Evolutionary conservation across 192 early-diverging fungal species (phyloP).

Genomic region (Linnemannia exigua): DNA sequence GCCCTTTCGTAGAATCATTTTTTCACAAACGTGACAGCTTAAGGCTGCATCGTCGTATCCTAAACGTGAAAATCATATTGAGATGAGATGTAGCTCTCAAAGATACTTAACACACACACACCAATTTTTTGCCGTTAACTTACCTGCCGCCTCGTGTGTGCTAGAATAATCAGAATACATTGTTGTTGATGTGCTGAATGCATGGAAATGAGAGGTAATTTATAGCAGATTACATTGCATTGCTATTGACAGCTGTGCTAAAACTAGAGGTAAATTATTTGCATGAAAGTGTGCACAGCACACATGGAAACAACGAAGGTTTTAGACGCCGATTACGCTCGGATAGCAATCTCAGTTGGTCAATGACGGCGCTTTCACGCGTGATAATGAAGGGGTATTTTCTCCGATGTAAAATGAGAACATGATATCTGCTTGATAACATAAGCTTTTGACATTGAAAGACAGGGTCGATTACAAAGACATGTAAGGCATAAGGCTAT

Average conservation of each 20-base stretch:
- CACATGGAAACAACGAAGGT: neutral
- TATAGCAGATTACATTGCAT: neutral
- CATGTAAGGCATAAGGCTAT: no score
- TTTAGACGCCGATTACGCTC: no score
- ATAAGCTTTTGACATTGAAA: no score
- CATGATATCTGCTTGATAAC: no score
- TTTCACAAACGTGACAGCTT: neutral
- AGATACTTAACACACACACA: neutral
- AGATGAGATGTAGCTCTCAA: neutral
- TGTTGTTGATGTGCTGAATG: neutral
- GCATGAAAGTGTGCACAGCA: neutral
- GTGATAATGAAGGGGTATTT: no score
- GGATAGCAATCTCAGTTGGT: no score
- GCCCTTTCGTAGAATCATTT: slow-evolving; percentile 16
- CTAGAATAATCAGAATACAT: neutral
- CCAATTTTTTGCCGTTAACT: neutral
- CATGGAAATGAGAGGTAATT: neutral
- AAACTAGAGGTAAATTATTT: neutral
- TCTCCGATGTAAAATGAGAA: no score
- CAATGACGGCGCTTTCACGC: no score
- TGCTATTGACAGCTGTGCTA: slow-evolving; percentile 1
- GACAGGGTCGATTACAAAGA: no score
- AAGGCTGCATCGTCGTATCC: neutral
- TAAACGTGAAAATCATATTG: neutral
- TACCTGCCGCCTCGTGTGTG: neutral